Base-by-base conservation (phyloP, 2,329 filamentous ascomycete species). In the Colletotrichum lindemuthianum region DNA sequence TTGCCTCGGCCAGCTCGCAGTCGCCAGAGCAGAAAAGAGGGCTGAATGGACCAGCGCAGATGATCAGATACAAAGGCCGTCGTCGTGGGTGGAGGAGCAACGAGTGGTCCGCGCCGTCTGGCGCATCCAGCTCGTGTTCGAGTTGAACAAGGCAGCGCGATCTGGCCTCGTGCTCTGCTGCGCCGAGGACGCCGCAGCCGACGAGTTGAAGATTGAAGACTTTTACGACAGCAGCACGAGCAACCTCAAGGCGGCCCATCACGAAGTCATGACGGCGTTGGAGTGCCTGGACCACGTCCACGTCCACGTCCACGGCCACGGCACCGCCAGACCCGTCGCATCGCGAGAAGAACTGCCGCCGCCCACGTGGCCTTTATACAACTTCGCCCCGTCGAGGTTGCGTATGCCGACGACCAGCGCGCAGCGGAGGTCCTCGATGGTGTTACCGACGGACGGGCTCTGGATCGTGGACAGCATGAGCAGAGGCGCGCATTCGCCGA, bases 381-480 rank as follows among this genome's bases (percentile, higher is more conserved):
- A 61, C 4, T 16, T 39, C 3, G 3, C 51, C 12, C 61, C 61
- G 3, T 56, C 61, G 1, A 34, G 40, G 1, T 7, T n/a, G 1
- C 40, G 51, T 9, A 51, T 61, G 41, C 61, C 61, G 6, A 4
- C 3, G 15, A 47, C 13, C 32, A 0, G 5, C 3, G 34, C 47
- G 9, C 37, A 16, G 45, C 59, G 61, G 10, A 52, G 51, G 1
- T 65, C 61, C 0, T 40, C 58, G 3, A 13, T 65, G 10, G 58
- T 65, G 0, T 6, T 65, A 6, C 61, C 61, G 2, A 43, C 61
- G 6, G 61, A 65, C 8, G 52, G 61, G 4, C 61, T 65, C 16
- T 65, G 61, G 61, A 65, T 65, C 2, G 61, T 65, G 5, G 61
- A 65, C 32, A 65, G 61, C 41, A 61, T 65, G 58, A 54, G 45